Evolutionary conservation across 1,284 basidiomycete genomes (phyloP).

Genomic region (Malassezia yamatoensis): DNA sequence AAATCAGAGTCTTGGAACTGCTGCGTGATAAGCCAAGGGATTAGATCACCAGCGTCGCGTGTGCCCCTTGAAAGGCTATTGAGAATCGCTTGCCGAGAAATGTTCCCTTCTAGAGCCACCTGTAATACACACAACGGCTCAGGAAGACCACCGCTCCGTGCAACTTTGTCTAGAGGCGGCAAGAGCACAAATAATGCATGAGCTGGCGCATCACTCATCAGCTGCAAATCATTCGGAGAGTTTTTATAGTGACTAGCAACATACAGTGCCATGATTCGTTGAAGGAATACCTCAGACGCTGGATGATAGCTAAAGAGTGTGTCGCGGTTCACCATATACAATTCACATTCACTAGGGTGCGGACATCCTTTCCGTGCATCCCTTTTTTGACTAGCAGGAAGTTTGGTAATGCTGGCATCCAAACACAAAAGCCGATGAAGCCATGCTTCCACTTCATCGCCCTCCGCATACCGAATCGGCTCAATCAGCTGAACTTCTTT

Average conservation of each 20-base stretch:
- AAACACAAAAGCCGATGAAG: slow-evolving; percentile 82
- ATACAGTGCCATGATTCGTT: slow-evolving; percentile 96
- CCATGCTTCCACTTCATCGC: slow-evolving; percentile 89
- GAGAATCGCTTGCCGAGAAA: slow-evolving; percentile 74
- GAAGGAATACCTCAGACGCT: slow-evolving; percentile 88
- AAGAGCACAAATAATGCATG: slow-evolving; percentile 93
- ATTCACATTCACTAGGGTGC: slow-evolving; percentile 82
- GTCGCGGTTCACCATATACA: slow-evolving; percentile 91
- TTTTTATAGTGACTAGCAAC: slow-evolving; percentile 99
- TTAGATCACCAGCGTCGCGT: slow-evolving; percentile 86
- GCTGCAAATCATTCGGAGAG: slow-evolving; percentile 92
- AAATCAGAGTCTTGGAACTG: slow-evolving; percentile 97
- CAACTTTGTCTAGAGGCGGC: slow-evolving; percentile 53
- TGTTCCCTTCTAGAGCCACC: slow-evolving; percentile 88
- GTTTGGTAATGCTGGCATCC: slow-evolving; percentile 51
- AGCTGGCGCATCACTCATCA: slow-evolving; percentile 90
- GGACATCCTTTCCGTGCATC: slow-evolving; percentile 51
- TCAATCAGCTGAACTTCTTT: slow-evolving; percentile 90
- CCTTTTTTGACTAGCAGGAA: background rate
- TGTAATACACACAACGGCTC: slow-evolving; percentile 73
- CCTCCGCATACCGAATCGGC: slow-evolving; percentile 81
- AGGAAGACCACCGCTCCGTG: slow-evolving; percentile 25
- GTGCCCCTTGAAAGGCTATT: slow-evolving; percentile 70
- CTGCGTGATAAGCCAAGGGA: slow-evolving; percentile 90
- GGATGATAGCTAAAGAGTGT: slow-evolving; percentile 96